Conservation (phyloP, 306 rosid genomes). For the Ziziphus jujuba region DNA sequence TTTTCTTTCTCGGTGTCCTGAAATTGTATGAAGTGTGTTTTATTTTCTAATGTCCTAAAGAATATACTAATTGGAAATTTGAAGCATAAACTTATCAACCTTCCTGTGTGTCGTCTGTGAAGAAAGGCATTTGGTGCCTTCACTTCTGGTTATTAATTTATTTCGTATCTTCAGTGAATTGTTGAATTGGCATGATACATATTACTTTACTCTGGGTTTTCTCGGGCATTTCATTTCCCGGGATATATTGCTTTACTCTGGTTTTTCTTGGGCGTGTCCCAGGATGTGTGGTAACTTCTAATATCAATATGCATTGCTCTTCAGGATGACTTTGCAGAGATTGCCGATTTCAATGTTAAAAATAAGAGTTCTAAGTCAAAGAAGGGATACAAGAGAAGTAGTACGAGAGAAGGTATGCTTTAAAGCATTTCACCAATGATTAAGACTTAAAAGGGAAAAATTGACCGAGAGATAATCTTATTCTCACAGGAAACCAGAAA, state of each 20-base stretch:
- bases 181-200: neutral
- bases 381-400: conserved; percentile 9
- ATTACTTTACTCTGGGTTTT: neutral
- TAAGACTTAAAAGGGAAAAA: conserved; percentile 7
- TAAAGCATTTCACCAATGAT: neutral
- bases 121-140: neutral
- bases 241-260: neutral
- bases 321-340: conserved; percentile 76
- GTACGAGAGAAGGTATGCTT: conserved; percentile 27
- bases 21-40: conserved; percentile 6
- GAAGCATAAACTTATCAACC: neutral
- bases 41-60: neutral
- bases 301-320: conserved; percentile 21
- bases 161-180: neutral
- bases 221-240: no score
- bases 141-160: neutral
- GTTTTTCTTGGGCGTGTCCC: no score
- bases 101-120: neutral
- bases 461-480: conserved; percentile 19
- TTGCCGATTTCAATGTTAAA: conserved; percentile 41
- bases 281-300: neutral
- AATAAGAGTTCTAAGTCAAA: conserved; percentile 47
- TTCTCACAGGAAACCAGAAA: conserved; percentile 40
- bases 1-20: neutral
- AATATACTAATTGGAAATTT: neutral